Base-by-base conservation (phyloP, 2,329 filamentous ascomycete species). In the Colletotrichum cuscutae region DNA sequence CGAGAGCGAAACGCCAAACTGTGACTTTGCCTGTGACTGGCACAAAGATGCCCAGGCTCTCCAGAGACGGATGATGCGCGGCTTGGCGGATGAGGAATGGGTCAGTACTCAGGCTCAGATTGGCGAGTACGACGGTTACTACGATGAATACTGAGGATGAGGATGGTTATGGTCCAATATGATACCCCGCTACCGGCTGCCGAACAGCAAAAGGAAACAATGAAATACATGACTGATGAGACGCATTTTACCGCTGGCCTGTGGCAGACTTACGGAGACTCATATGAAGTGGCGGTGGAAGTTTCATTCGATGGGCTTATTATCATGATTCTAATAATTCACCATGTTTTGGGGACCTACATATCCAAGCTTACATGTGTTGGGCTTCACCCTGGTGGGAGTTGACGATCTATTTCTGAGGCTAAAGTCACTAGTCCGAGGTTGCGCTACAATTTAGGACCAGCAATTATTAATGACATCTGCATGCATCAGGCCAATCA, bases 21-120 rank as follows among this genome's bases (percentile, higher is more conserved):
- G 93, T 77, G 90, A 94, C 76, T 93, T 89, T 83, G 93, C 93
- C 3, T 95, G 93, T 78, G 93, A 95, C 80, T 93, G 90, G 84
- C 93, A 94, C 79, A 95, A 95, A 81, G 92, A 95, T 78, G 78
- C 86, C 1, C 81, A 84, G 52, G 88, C 84, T 19, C 80, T 95
- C 73, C 88, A 88, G 77, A 86, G 81, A 77, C 86, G 90, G 67
- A 92, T 91, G 77, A 79, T 83, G 74, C 86, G 80, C 68, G 89
- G 89, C 1, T 78, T 92, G 73, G 88, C 88, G 22, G 89, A 85
- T 75, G 89, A 91, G 79, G 89, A 92, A 77, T 92, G 86, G 84
- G 86, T 92, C 63, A 90, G 88, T 77, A 92, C 90, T 15, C 90
- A 92, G 81, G 86, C 88, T 66, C 85, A 90, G 77, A 84, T 87